These are phyloP conservation scores for Myochromella boudieri DNA, from an alignment of 768 basidiomycete genomes.

Conservation along the genomic window DNA sequence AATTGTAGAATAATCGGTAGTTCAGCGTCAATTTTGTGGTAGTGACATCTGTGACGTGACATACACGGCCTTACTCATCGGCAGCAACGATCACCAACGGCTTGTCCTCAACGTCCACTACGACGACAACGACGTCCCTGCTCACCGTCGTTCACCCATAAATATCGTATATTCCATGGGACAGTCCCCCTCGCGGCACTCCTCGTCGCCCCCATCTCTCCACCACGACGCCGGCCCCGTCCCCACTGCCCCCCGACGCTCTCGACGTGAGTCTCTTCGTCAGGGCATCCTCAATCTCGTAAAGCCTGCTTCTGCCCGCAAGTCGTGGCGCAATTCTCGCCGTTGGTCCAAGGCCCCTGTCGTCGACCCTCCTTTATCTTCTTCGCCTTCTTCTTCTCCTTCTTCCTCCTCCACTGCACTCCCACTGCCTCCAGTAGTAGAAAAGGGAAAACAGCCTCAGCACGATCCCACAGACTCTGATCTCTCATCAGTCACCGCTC, in stretches of 20 bases:
- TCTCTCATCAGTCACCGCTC: not conserved
- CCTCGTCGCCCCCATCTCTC: not conserved
- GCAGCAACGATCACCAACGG: no score
- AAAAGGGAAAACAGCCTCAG: not conserved
- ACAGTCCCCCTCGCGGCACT: not conserved
- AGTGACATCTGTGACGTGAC: no score
- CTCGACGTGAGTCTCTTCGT: constrained; percentile 2
- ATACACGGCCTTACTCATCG: no score
- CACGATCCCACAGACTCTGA: not conserved
- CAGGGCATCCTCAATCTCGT: constrained; percentile 2
- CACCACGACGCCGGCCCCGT: no score
- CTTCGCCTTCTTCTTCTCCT: not conserved
- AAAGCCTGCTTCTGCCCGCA: not conserved
- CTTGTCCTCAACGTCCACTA: not conserved
- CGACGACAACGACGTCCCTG: not conserved
- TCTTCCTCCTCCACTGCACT: not conserved
- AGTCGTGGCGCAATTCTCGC: constrained; percentile 1
- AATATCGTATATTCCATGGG: no score
- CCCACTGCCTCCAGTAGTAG: no score
- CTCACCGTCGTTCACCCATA: not conserved
- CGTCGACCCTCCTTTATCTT: not conserved
- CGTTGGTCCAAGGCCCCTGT: constrained; percentile 1
- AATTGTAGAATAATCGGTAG: constrained; percentile 41
- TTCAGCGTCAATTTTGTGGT: constrained; percentile 24
- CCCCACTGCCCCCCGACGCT: not conserved